Conservation (phyloP, 257 asterid species). For the Galeopsis tetrahit region DNA sequence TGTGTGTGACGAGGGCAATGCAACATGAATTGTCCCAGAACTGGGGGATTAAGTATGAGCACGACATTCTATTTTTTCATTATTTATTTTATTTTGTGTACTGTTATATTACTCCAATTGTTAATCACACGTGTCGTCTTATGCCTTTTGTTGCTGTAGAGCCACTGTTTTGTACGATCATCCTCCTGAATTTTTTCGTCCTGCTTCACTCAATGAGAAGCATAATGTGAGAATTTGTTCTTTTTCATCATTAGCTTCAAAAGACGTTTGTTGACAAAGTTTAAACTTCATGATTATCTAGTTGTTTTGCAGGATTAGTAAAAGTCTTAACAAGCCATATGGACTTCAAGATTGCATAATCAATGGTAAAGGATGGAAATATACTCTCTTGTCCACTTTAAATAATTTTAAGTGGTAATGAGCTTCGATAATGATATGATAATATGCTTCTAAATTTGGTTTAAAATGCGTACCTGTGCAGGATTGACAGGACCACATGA, state of each 20-base stretch:
- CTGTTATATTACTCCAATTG: slow-evolving; percentile 13
- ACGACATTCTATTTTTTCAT: slow-evolving; percentile 15
- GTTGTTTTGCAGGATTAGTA: slow-evolving; percentile 84
- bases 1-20: slow-evolving; percentile 97
- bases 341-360: slow-evolving; percentile 77
- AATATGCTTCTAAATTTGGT: slow-evolving; percentile 16
- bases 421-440: not conserved
- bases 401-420: slow-evolving; percentile 14
- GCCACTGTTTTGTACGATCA: slow-evolving; percentile 94
- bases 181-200: slow-evolving; percentile 92
- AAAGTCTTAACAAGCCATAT: slow-evolving; percentile 57
- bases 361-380: slow-evolving; percentile 56
- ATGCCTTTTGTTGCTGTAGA: slow-evolving; percentile 43
- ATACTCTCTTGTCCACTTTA: slow-evolving; percentile 24
- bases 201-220: slow-evolving; percentile 75
- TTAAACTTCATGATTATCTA: slow-evolving; percentile 46
- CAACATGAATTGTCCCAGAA: slow-evolving; percentile 92
- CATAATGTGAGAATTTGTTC: slow-evolving; percentile 63
- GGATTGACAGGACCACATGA: slow-evolving; percentile 44
- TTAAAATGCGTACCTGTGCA: slow-evolving; percentile 34
- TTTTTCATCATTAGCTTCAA: slow-evolving; percentile 31
- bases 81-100: slow-evolving; percentile 18
- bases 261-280: slow-evolving; percentile 33
- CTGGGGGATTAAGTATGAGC: slow-evolving; percentile 88
- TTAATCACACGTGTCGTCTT: slow-evolving; percentile 20